These are phyloP conservation scores for Globisporangium takayamanum DNA, from an alignment of 352 stramenopile genomes.

Conservation along the genomic window DNA sequence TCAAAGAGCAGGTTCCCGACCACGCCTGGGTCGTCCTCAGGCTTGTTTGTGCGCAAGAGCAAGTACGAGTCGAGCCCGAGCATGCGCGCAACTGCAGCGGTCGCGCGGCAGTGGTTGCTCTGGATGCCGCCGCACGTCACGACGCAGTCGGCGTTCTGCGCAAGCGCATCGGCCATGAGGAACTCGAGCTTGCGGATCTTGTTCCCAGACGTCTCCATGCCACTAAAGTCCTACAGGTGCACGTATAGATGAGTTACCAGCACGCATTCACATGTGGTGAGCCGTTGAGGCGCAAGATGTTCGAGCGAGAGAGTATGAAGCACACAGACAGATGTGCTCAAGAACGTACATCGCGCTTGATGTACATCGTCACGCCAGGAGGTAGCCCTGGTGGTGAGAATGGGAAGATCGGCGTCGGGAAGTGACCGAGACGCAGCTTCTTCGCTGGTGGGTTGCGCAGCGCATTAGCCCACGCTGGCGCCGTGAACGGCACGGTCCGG, in stretches of 20 bases:
- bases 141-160: conserved; percentile 78
- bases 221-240: conserved; percentile 64
- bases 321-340: background rate
- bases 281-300: background rate
- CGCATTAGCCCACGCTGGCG: conserved; percentile 49
- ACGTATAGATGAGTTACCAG: background rate
- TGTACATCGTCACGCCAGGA: conserved; percentile 64
- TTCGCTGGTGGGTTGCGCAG: conserved; percentile 37
- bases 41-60: conserved; percentile 80
- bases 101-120: conserved; percentile 92
- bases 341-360: conserved; percentile 70
- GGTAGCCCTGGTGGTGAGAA: conserved; percentile 67
- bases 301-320: background rate
- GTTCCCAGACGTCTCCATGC: conserved; percentile 91
- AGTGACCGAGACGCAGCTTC: conserved; percentile 65
- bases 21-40: conserved; percentile 58
- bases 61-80: conserved; percentile 89
- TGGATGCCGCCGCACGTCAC: conserved; percentile 92
- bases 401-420: conserved; percentile 74
- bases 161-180: conserved; percentile 86
- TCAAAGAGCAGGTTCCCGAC: conserved; percentile 78
- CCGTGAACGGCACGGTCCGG: conserved; percentile 48
- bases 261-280: background rate
- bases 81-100: conserved; percentile 80
- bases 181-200: conserved; percentile 96